phyloP scores from a whole-genome alignment of 1,284 basidiomycete genomes.

The Jaminaea rosea region DNA sequence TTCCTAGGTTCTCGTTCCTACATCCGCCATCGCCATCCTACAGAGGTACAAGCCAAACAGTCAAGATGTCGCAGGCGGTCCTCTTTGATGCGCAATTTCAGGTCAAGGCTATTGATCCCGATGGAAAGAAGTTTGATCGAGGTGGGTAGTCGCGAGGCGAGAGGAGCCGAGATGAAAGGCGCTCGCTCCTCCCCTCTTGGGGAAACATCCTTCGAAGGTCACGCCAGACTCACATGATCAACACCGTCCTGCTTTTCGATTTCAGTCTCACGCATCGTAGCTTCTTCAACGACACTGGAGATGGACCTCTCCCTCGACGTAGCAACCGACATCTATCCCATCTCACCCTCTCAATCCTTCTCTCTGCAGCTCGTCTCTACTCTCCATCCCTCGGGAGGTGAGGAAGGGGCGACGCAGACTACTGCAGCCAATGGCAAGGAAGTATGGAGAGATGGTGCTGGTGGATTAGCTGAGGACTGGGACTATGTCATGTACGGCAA shows the following conservation, averaged over 20 bases:
- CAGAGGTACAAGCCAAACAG: no score
- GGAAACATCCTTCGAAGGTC: no score
- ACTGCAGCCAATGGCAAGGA: constrained; percentile 42
- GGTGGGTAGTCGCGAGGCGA: constrained; percentile 53
- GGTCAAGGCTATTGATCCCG: constrained; percentile 44
- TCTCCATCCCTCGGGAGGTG: constrained; percentile 33
- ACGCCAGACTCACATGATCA: no score
- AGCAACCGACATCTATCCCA: constrained; percentile 47
- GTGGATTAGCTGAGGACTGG: constrained; percentile 87
- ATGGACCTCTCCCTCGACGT: constrained; percentile 68
- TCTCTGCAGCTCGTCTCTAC: constrained; percentile 68
- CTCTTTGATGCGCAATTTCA: constrained; percentile 45
- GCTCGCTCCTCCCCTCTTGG: no score
- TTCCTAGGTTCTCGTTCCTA: no score
- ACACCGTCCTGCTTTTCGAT: no score
- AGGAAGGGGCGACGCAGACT: constrained; percentile 57
- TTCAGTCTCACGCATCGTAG: constrained; percentile 35
- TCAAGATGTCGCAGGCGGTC: constrained; percentile 37
- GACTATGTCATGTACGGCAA: constrained; percentile 99
- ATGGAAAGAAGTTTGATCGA: constrained; percentile 95
- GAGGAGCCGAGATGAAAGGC: no score
- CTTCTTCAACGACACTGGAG: constrained; percentile 56
- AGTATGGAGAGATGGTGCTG: constrained; percentile 74
- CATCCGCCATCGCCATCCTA: no score
- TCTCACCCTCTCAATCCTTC: constrained; percentile 59